phyloP scores from a whole-genome alignment of 768 basidiomycete genomes.

The Lactarius pseudohatsudake region DNA sequence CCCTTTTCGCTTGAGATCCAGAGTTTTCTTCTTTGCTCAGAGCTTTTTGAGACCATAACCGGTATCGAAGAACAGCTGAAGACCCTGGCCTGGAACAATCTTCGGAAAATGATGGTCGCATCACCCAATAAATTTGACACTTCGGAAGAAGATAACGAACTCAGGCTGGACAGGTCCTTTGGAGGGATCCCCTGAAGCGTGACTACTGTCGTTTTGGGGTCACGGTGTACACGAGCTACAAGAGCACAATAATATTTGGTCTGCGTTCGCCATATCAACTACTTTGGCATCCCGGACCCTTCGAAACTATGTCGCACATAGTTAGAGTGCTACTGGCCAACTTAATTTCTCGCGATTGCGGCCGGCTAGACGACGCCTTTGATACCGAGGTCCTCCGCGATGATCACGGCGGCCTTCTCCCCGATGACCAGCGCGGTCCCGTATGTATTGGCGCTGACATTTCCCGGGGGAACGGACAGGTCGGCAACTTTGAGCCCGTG shows the following conservation, averaged over 20 bases:
- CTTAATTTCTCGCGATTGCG: constrained; percentile 20
- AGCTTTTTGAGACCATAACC: too few species aligned
- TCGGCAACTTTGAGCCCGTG: constrained; percentile 54
- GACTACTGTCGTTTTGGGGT: background rate
- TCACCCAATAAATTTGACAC: too few species aligned
- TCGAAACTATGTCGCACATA: background rate
- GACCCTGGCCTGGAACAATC: too few species aligned
- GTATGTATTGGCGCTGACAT: constrained; percentile 44
- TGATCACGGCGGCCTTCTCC: constrained; percentile 46
- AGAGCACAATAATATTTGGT: background rate
- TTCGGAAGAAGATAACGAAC: too few species aligned
- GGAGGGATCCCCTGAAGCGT: background rate
- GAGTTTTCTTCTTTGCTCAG: too few species aligned
- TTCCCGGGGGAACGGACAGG: constrained; percentile 41
- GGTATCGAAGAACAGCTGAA: too few species aligned
- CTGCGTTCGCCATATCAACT: background rate
- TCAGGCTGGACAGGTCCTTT: too few species aligned
- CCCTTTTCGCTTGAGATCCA: too few species aligned
- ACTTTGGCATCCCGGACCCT: background rate
- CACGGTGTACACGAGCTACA: background rate
- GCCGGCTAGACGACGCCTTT: too few species aligned
- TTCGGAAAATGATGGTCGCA: too few species aligned
- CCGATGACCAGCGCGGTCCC: constrained; percentile 48
- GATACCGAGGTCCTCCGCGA: too few species aligned
- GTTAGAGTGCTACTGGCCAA: too few species aligned